Percentiles rank a stretch among this genome's conserved stretches.
Evolutionary conservation across 345 rosid species (phyloP).

Genomic region (thale cress (Arabidopsis thaliana)): DNA sequence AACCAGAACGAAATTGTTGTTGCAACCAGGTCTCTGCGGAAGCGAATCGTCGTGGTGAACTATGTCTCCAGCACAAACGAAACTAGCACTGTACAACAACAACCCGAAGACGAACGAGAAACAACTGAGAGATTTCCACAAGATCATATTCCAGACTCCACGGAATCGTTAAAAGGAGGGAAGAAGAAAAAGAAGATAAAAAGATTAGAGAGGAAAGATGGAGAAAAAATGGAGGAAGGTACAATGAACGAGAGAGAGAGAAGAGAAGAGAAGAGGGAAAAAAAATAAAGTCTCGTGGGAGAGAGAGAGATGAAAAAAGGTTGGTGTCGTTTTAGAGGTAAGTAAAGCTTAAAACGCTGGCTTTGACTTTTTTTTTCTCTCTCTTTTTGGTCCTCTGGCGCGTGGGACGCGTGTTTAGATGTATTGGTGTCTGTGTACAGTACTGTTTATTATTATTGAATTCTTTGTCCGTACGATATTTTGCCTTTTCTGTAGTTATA

Average conservation of each 20-base stretch:
- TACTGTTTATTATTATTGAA: not conserved
- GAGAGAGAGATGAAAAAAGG: conserved; percentile 22
- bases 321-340: conserved; percentile 47
- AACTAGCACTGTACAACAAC: conserved; percentile 46
- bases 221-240: conserved; percentile 30
- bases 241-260: conserved; percentile 24
- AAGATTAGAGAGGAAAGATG: conserved; percentile 29
- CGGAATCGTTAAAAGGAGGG: not conserved
- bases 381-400: conserved; percentile 17
- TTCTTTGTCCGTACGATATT: conserved; percentile 31
- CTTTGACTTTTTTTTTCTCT: conserved; percentile 40
- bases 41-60: conserved; percentile 83
- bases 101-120: conserved; percentile 37
- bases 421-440: not conserved
- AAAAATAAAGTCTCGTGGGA: conserved; percentile 30
- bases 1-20: conserved; percentile 91
- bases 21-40: conserved; percentile 86
- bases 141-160: conserved; percentile 14
- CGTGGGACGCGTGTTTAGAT: conserved; percentile 36
- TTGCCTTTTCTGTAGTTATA: no score
- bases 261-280: conserved; percentile 10
- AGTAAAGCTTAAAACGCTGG: conserved; percentile 42
- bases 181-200: not conserved
- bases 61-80: conserved; percentile 76
- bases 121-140: conserved; percentile 21